A percentile compares a stretch with the other conserved stretches of the same genome.
These are phyloP conservation scores for Allantophomopsis lycopodina DNA, from an alignment of 2,329 filamentous ascomycete genomes.

Conservation along the genomic window DNA sequence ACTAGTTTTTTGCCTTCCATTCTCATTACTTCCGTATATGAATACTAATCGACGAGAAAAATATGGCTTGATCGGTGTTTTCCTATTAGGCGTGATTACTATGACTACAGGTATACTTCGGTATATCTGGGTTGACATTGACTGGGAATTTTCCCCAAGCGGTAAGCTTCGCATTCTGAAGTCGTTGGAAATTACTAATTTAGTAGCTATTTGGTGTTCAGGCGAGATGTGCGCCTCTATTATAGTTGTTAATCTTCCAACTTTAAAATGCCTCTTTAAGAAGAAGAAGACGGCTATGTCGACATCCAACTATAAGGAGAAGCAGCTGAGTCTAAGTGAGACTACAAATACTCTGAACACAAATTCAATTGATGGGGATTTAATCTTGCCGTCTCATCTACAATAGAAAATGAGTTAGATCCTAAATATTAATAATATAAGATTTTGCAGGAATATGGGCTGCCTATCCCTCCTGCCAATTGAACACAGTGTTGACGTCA, in stretches of 20 bases:
- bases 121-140: background rate
- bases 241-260: background rate
- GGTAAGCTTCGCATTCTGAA: background rate
- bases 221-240: background rate
- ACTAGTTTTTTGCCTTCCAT: background rate
- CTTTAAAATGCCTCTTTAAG: conserved; percentile 1
- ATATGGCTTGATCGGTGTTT: background rate
- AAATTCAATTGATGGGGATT: too few species aligned
- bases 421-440: too few species aligned
- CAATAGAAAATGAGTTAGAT: too few species aligned
- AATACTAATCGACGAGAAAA: background rate
- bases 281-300: conserved; percentile 31
- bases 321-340: too few species aligned
- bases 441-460: too few species aligned
- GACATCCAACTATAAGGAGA: conserved; percentile 13
- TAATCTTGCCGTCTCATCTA: too few species aligned
- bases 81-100: background rate
- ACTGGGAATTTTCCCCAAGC: background rate
- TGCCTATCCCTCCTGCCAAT: too few species aligned
- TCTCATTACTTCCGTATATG: background rate
- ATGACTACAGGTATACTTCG: background rate
- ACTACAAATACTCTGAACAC: too few species aligned
- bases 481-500: too few species aligned
- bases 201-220: background rate
- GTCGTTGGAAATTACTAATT: background rate